Evolutionary conservation across 2,329 filamentous ascomycete genomes (phyloP).

Genomic region (Xylariaceae sp.): DNA sequence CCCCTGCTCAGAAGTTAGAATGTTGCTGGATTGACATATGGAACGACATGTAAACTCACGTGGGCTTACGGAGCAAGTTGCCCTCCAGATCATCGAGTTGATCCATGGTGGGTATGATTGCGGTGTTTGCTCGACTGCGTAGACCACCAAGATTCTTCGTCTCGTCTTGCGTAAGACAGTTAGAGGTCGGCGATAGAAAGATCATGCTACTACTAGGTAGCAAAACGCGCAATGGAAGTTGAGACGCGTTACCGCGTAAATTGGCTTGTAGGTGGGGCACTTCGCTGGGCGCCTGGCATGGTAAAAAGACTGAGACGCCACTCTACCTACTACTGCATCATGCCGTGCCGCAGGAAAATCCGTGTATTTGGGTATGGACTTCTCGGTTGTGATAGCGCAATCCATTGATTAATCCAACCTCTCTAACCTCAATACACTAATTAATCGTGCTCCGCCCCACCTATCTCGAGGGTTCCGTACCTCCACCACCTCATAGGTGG

Average conservation of each 20-base stretch:
- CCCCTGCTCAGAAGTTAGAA: slow-evolving; percentile 33
- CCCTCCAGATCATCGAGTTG: slow-evolving; percentile 42
- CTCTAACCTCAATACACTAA: too few relatives aligned
- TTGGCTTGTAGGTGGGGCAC: slow-evolving; percentile 24
- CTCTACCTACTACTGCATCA: slow-evolving; percentile 10
- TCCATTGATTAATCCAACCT: too few relatives aligned
- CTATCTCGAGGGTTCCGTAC: too few relatives aligned
- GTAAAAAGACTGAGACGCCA: too few relatives aligned
- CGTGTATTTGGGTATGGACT: too few relatives aligned
- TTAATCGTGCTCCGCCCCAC: too few relatives aligned
- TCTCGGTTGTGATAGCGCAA: too few relatives aligned
- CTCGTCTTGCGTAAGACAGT: background rate
- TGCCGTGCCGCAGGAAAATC: too few relatives aligned
- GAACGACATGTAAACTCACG: slow-evolving; percentile 37
- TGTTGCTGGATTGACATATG: background rate
- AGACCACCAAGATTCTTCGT: background rate
- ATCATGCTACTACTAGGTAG: background rate
- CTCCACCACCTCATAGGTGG: too few relatives aligned
- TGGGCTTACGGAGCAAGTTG: slow-evolving; percentile 47
- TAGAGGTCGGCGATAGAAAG: slow-evolving; percentile 1
- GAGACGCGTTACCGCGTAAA: slow-evolving; percentile 38
- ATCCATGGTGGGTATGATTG: slow-evolving; percentile 36
- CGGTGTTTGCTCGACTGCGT: too few relatives aligned
- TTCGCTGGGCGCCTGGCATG: background rate
- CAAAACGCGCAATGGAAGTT: slow-evolving; percentile 8